These are phyloP conservation scores for Globisporangium echinulatum DNA, from an alignment of 352 stramenopile genomes.

Conservation along the genomic window DNA sequence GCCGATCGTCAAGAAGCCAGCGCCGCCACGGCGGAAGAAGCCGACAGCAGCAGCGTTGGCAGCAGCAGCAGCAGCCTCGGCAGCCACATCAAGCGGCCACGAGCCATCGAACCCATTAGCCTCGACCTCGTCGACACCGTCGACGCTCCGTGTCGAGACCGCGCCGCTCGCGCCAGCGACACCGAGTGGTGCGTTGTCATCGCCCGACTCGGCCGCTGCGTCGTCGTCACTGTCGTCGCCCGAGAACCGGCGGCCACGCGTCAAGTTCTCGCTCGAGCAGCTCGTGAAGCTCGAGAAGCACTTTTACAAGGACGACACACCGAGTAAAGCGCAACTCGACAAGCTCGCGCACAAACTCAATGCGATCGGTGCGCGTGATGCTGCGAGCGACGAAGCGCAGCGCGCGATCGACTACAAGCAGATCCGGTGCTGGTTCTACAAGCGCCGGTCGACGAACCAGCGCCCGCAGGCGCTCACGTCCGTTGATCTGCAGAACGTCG, in stretches of 20 bases:
- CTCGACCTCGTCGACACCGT: background rate
- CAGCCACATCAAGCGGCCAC: too few species aligned
- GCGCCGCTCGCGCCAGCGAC: conserved; percentile 44
- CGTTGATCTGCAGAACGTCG: conserved; percentile 44
- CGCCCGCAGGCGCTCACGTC: conserved; percentile 59
- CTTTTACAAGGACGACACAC: conserved; percentile 78
- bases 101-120: too few species aligned
- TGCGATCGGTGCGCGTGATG: conserved; percentile 48
- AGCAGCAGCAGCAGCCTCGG: background rate
- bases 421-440: conserved; percentile 86
- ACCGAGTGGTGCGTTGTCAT: conserved; percentile 22
- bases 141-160: conserved; percentile 37
- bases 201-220: conserved; percentile 56
- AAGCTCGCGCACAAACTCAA: conserved; percentile 72
- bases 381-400: conserved; percentile 48
- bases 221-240: conserved; percentile 20
- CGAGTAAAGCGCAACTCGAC: conserved; percentile 73
- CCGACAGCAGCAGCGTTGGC: conserved; percentile 22
- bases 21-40: conserved; percentile 36
- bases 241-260: conserved; percentile 51
- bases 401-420: conserved; percentile 82
- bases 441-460: conserved; percentile 71
- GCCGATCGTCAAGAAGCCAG: conserved; percentile 14
- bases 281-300: conserved; percentile 76
- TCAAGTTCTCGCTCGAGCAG: conserved; percentile 76